These are phyloP conservation scores for Truncatella angustata DNA, from an alignment of 2,329 filamentous ascomycete species.

Conservation along the genomic window DNA sequence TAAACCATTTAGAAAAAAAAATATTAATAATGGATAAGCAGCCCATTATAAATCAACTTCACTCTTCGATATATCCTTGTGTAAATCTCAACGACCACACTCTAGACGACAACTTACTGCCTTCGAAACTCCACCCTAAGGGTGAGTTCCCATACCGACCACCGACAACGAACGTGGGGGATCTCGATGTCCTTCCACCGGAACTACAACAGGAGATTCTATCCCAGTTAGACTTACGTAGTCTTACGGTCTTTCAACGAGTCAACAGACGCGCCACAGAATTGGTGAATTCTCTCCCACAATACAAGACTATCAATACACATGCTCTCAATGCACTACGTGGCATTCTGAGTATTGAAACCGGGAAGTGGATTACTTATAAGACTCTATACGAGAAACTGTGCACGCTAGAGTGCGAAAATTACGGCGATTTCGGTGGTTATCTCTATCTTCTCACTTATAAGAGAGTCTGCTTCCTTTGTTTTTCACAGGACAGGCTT, in stretches of 20 bases:
- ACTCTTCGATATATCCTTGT: too few relatives aligned
- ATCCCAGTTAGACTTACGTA: constrained; percentile 15
- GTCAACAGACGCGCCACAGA: constrained; percentile 26
- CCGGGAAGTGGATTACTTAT: constrained; percentile 27
- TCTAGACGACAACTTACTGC: background rate
- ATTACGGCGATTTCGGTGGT: constrained; percentile 34
- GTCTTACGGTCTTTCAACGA: constrained; percentile 15
- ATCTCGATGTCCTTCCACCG: constrained; percentile 15
- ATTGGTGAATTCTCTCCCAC: constrained; percentile 32
- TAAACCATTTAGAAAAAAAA: too few relatives aligned
- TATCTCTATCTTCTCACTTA: constrained; percentile 38
- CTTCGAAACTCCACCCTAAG: background rate
- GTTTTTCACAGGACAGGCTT: constrained; percentile 26
- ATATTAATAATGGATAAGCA: too few relatives aligned
- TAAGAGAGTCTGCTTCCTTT: constrained; percentile 36
- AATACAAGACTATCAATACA: constrained; percentile 30
- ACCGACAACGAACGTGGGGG: constrained; percentile 4
- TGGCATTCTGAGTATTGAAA: constrained; percentile 32
- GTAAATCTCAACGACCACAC: background rate
- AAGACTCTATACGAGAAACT: constrained; percentile 31
- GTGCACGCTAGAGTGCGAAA: constrained; percentile 27
- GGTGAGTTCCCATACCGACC: background rate
- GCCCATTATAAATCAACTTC: too few relatives aligned
- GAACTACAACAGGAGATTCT: constrained; percentile 16
- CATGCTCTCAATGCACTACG: constrained; percentile 30